Conservation (phyloP, 768 basidiomycete genomes). For the Mycena maculata region DNA sequence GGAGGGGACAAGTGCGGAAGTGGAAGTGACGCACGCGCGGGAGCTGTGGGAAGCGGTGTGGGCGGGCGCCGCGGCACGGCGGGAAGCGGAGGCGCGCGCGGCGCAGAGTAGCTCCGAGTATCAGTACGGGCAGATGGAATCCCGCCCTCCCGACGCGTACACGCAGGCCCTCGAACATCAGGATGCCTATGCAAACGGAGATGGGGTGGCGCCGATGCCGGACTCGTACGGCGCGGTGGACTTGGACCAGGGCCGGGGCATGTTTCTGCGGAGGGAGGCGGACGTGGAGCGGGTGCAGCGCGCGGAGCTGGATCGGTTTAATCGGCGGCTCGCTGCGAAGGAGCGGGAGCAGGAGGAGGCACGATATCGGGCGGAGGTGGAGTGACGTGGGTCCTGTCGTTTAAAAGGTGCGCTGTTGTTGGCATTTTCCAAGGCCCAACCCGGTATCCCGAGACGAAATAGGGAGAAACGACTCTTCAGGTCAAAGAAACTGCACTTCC, state of each 20-base stretch:
- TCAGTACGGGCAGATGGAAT: not conserved
- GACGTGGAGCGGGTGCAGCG: not conserved
- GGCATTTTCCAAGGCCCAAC: too few relatives aligned
- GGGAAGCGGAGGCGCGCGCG: conserved; percentile 1
- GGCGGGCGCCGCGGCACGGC: conserved; percentile 4
- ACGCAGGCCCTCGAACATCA: too few relatives aligned
- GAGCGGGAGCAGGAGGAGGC: not conserved
- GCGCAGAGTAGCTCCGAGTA: not conserved
- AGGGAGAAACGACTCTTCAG: too few relatives aligned
- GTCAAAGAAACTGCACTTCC: too few relatives aligned
- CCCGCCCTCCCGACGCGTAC: not conserved
- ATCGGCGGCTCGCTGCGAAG: not conserved
- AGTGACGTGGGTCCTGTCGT: too few relatives aligned
- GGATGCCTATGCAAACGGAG: too few relatives aligned
- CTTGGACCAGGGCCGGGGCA: too few relatives aligned
- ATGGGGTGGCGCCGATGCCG: too few relatives aligned
- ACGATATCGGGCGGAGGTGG: not conserved
- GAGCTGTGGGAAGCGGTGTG: conserved; percentile 17
- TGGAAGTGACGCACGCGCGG: not conserved
- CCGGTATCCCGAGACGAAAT: too few relatives aligned
- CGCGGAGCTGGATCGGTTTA: not conserved
- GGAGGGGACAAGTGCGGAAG: not conserved
- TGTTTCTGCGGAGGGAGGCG: not conserved
- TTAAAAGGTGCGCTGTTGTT: too few relatives aligned
- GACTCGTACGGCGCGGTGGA: too few relatives aligned